Evolutionary conservation across 2,329 filamentous ascomycete genomes (phyloP), one percentile per base, ranked within the genome.

Genomic region (Fusarium duplospermum): DNA sequence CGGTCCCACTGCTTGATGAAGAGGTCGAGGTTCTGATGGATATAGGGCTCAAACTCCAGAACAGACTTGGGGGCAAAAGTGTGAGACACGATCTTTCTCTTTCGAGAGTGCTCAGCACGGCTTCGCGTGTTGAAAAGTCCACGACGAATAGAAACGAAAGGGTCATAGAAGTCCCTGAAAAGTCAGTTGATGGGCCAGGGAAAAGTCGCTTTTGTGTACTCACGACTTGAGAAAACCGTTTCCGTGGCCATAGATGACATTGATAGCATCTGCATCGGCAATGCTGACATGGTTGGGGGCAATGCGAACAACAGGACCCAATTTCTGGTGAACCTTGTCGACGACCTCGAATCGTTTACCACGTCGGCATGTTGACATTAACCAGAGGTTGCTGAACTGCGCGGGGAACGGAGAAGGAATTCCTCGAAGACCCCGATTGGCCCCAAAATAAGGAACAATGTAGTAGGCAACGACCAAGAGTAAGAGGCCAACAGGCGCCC

Each of bases 61-160:
- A 98, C 89, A 13, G 90, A 93, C 84, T 96, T 97, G 68, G 92
- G 88, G 24, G 92, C 93, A 84, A 98, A 98, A n/a, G 94, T 97
- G 82, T 97, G 94, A 2, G 93, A 91, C 45, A 98, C 90, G 1
- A 94, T 92, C 88, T 97, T 98, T 79, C 95, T 90, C 88, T 98
- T 98, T 76, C 95, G 91, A 0, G 92, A 92, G 82, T 98, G 95
- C 80, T 97, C 94, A 1, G 87, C 87, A 59, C 95, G 89, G 83
- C 95, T 91, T 35, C 95, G 89, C 0, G 95, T 97, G 84, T 97
- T 98, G 90, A 98, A 98, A 6, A 98, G 87, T 18, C 94, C 94
- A 7, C 94, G 91, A 56, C 89, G 90, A 78, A 97, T 97, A 10
- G 93, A 95, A 60, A 98, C 94, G 78, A 98, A 98, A 54, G 94